Base-by-base conservation (phyloP, 2,329 filamentous ascomycete genomes). In the Emergomyces orientalis region DNA sequence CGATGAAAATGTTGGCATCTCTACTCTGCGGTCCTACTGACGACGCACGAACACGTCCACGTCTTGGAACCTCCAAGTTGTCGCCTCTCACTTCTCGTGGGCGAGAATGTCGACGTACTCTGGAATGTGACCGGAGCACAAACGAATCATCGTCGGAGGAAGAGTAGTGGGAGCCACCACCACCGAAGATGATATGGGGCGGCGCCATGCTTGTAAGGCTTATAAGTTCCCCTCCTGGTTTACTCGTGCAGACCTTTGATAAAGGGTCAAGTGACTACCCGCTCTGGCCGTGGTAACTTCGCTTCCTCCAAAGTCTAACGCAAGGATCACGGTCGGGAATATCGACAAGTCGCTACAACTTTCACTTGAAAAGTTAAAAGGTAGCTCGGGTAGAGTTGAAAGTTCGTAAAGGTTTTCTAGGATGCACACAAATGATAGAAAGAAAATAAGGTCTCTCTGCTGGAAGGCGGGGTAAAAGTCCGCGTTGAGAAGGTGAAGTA, bases 131-230 rank as follows among this genome's bases (percentile, higher is more conserved):
- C 13, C 56, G 56, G n/a, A 32, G 13, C 5, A 27, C 25, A 47
- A 59, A 47, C 27, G 56, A 59, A 41, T 59, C 56, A 22, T 45
- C 56, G 41, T 59, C 56, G 14, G 56, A 59, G 13, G 56, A 59
- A 32, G 56, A 59, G n/a, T 32, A 30, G 22, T 3, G 6, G 5
- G 52, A 39, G 52, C 19, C 34, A 25, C 32, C 54, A 11, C 32
- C 51, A 34, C 47, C 25, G 30, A 56, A 56, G 13, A 39, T 22
- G 11, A 56, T 39, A 17, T 39, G 54, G 11, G 54, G 54, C 6
- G 19, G 54, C 6, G 34, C 32, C 54, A 56, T 56, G 11, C 5
- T 56, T 51, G 22, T 22, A 22, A 25, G 32, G n/a, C 11, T 39
- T 51, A 22, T 22, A 11, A 25, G 32, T 22, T 9, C 9, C 13